Percentiles rank a stretch among this genome's conserved stretches.
These are phyloP conservation scores for Dissophora globulifera DNA, from an alignment of 192 early-diverging fungal species.

Conservation along the genomic window DNA sequence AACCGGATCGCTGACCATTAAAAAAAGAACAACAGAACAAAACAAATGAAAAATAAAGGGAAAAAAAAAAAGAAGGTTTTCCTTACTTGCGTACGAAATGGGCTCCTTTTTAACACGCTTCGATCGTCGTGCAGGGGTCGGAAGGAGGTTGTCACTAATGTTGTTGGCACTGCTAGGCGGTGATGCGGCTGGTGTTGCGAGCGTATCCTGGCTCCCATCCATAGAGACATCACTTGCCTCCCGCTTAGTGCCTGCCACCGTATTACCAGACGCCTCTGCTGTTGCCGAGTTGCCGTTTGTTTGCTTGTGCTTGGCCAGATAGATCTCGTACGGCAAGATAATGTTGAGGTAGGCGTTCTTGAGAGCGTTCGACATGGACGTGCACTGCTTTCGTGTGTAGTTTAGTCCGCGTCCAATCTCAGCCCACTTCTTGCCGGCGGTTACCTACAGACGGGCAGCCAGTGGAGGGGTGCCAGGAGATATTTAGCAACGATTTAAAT, in stretches of 20 bases:
- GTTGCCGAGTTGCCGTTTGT: slow-evolving; percentile 4
- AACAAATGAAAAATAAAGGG: slow-evolving; percentile 2
- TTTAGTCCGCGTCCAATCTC: slow-evolving; percentile 78
- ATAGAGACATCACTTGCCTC: slow-evolving; percentile 32
- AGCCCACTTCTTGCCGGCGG: slow-evolving; percentile 78
- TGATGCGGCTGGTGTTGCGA: slow-evolving; percentile 37
- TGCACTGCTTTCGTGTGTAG: slow-evolving; percentile 72
- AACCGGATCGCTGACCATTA: not conserved
- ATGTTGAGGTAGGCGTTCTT: slow-evolving; percentile 72
- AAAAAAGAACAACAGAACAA: not conserved
- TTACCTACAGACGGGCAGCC: slow-evolving; percentile 65
- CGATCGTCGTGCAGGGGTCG: slow-evolving; percentile 27
- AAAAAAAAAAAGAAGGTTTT: not conserved
- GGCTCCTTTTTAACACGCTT: slow-evolving; percentile 51
- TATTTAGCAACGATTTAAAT: no score
- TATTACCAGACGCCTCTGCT: not conserved
- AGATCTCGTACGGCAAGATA: slow-evolving; percentile 71
- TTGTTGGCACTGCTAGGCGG: slow-evolving; percentile 30
- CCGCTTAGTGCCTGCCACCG: slow-evolving; percentile 11
- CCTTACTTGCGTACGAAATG: slow-evolving; percentile 27
- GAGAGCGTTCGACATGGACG: slow-evolving; percentile 73
- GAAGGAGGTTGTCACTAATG: slow-evolving; percentile 4
- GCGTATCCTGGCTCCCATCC: slow-evolving; percentile 16
- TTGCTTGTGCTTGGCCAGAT: slow-evolving; percentile 59
- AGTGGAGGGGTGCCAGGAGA: no score